Conservation (phyloP, 306 rosid species). For the Potentilla sterilis region DNA sequence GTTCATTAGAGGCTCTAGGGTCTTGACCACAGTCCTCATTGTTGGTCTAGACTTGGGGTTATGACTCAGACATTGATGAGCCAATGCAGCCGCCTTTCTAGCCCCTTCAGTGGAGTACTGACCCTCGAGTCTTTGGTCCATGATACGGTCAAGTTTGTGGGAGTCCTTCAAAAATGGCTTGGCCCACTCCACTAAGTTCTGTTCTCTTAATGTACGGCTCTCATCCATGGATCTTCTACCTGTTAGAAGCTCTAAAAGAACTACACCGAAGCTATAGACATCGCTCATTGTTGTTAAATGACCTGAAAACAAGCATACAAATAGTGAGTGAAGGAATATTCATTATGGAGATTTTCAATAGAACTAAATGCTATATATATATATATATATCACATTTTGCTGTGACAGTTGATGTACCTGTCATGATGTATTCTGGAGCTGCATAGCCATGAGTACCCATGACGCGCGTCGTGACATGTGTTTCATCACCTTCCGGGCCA, state of each 20-base stretch:
- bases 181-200: constrained; percentile 85
- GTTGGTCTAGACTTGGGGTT: constrained; percentile 73
- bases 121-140: constrained; percentile 78
- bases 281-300: constrained; percentile 82
- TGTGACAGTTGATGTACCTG: constrained; percentile 47
- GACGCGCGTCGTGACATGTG: constrained; percentile 57
- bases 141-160: constrained; percentile 58
- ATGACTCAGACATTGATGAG: constrained; percentile 67
- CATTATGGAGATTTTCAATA: not conserved
- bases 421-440: constrained; percentile 80
- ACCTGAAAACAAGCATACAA: constrained; percentile 37
- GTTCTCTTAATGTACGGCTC: constrained; percentile 57
- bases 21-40: constrained; percentile 69
- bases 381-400: not conserved
- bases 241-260: constrained; percentile 77
- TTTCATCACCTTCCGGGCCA: constrained; percentile 68
- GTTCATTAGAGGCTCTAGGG: constrained; percentile 55
- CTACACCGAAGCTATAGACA: constrained; percentile 82
- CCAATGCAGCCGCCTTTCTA: constrained; percentile 54
- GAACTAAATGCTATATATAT: not conserved
- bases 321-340: not conserved
- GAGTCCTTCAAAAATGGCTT: constrained; percentile 66
- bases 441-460: constrained; percentile 97
- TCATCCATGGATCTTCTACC: constrained; percentile 72
- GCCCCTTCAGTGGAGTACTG: constrained; percentile 74